Base-by-base conservation (phyloP, 176 grass and related monocot species). In the Triticum dicoccoides region DNA sequence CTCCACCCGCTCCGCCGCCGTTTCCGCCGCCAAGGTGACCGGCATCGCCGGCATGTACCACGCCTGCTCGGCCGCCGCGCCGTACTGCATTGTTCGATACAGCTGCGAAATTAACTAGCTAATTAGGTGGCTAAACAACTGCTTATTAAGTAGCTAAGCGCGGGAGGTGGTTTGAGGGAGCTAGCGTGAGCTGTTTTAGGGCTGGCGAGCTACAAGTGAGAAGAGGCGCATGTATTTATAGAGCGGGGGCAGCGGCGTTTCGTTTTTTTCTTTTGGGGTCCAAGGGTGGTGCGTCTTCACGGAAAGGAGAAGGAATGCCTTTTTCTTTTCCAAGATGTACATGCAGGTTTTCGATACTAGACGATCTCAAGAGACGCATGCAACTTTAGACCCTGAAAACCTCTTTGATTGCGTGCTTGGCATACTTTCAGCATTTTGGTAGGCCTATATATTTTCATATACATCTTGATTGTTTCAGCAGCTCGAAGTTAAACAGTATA, bases 1-100 rank as follows among this genome's bases (percentile, higher is more conserved):
- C 90, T 99, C 92, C 72, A 99, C 94, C 33, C 83, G 76, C 89
- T 99, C 92, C 62, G 91, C 92, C 64, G 90, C 81, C 80, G 92
- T 91, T 52, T 95, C 86, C 12, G 86, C 69, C 4, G 87, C 61
- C 58, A 76, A 30, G n/a, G 44, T 3, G 5, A 38, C 47, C 56
- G 65, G 37, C 38, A 76, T 61, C 52, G 54, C 83, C 9, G 90
- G 79, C 59, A 94, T 87, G 83, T 93, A 95, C 87, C 95, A 95
- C 35, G 91, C 87, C 83, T 85, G 85, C 69, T 92, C 91, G 54
- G 97, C 92, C 24, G 96, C 94, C 72, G 93, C 82, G 11, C 92
- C 90, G 88, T 94, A 96, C 75, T 98, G 93, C 96, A 98, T 98
- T 86, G 76, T 92, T 94, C 73, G 30, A 44, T 30, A 4, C 61